These are phyloP conservation scores for Escallonia rubra DNA, from an alignment of 129 eudicot species.

Conservation along the genomic window DNA sequence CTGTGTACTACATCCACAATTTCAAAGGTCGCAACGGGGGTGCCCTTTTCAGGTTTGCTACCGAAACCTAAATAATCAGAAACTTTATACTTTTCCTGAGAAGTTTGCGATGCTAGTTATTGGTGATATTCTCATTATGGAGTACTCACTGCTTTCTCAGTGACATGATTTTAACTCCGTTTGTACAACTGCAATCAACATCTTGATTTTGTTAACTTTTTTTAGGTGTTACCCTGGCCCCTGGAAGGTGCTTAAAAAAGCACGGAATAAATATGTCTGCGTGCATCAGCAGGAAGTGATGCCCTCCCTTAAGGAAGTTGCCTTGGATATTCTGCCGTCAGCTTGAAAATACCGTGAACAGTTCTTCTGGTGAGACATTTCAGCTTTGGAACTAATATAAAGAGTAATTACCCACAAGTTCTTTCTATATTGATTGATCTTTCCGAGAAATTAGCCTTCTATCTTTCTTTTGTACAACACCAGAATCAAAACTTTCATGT, in stretches of 20 bases:
- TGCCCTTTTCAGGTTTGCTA: constrained; percentile 75
- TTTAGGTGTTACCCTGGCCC: constrained; percentile 88
- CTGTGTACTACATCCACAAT: constrained; percentile 94
- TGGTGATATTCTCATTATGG: background rate
- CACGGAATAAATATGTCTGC: constrained; percentile 53
- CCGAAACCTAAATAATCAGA: background rate
- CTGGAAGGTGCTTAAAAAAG: constrained; percentile 76
- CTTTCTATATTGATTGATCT: background rate
- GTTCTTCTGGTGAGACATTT: constrained; percentile 17
- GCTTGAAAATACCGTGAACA: constrained; percentile 23
- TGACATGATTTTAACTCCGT: too few relatives aligned
- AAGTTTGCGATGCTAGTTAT: too few relatives aligned
- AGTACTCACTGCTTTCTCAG: background rate
- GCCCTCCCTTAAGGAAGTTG: constrained; percentile 94
- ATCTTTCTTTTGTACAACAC: background rate
- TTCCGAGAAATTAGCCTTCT: background rate
- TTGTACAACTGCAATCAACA: too few relatives aligned
- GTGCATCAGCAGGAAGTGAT: constrained; percentile 72
- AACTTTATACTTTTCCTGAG: background rate
- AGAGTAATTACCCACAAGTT: too few relatives aligned
- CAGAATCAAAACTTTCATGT: too few relatives aligned
- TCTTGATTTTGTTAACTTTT: too few relatives aligned
- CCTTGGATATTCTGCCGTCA: constrained; percentile 86
- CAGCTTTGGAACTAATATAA: background rate
- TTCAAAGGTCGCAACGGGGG: constrained; percentile 93